These are phyloP conservation scores for Phyllostachys edulis DNA, from an alignment of 176 grass and related monocot species.

Conservation along the genomic window DNA sequence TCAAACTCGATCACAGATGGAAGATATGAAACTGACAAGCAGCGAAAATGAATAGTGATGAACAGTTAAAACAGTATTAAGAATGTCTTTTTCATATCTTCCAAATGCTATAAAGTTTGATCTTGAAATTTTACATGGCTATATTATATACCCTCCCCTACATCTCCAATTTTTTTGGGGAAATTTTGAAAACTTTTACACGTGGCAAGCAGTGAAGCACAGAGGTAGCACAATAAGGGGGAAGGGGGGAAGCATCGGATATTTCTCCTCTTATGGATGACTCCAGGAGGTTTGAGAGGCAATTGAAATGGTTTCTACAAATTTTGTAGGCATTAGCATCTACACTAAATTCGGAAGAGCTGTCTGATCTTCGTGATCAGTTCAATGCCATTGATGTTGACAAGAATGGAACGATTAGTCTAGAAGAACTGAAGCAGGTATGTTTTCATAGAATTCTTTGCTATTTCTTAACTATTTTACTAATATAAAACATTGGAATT, in stretches of 20 bases:
- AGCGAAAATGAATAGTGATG: not conserved
- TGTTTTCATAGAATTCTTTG: slow-evolving; percentile 2
- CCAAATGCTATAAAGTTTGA: too few relatives aligned
- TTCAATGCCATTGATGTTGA: slow-evolving; percentile 93
- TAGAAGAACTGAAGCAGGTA: slow-evolving; percentile 91
- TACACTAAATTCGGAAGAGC: slow-evolving; percentile 74
- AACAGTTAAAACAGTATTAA: not conserved
- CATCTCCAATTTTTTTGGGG: not conserved
- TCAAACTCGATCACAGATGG: not conserved
- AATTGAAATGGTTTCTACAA: slow-evolving; percentile 20
- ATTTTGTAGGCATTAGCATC: slow-evolving; percentile 76
- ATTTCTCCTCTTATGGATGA: not conserved
- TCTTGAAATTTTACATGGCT: too few relatives aligned
- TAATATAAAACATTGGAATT: not conserved
- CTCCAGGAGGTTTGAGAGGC: not conserved
- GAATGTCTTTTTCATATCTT: not conserved
- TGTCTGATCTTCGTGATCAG: slow-evolving; percentile 84
- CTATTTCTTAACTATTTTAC: not conserved
- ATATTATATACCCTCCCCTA: too few relatives aligned
- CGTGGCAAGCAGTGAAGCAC: not conserved
- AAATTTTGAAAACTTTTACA: not conserved
- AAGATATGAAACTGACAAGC: not conserved
- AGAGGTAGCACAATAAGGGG: not conserved
- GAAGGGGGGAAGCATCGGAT: not conserved
- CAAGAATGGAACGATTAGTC: slow-evolving; percentile 87